Evolutionary conservation across 768 basidiomycete genomes (phyloP).

Genomic region (Hericium rajendrae): DNA sequence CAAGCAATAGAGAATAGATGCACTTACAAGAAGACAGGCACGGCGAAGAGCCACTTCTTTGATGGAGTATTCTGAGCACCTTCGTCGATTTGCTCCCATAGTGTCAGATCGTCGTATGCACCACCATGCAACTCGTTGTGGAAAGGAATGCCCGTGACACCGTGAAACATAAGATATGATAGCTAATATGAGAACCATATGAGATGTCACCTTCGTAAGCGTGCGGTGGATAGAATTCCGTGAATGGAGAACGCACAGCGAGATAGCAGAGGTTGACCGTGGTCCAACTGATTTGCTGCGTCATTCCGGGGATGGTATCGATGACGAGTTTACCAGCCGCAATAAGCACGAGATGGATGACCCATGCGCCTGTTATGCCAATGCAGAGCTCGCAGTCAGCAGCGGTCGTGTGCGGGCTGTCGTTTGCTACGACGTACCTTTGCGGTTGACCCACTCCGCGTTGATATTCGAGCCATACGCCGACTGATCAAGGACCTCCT

Average conservation of each 20-base stretch:
- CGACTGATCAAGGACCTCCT: conserved; percentile 71
- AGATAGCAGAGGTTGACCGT: conserved; percentile 87
- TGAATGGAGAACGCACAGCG: conserved; percentile 46
- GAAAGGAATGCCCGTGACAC: conserved; percentile 95
- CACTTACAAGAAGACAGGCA: conserved; percentile 82
- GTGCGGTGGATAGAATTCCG: neutral
- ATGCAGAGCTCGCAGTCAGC: neutral
- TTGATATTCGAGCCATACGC: conserved; percentile 72
- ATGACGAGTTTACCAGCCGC: conserved; percentile 83
- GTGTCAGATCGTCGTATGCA: conserved; percentile 92
- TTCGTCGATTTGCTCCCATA: conserved; percentile 99
- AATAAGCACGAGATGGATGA: conserved; percentile 93
- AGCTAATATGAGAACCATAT: conserved; percentile 38
- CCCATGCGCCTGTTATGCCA: conserved; percentile 73
- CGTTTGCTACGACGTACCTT: conserved; percentile 41
- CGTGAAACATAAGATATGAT: conserved; percentile 98
- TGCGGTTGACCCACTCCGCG: conserved; percentile 89
- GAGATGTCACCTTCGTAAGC: neutral
- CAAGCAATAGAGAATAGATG: conserved; percentile 2
- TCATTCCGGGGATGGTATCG: conserved; percentile 91
- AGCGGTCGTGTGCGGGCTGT: too few species aligned
- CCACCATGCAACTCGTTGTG: conserved; percentile 80
- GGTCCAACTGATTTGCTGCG: conserved; percentile 92
- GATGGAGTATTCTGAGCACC: conserved; percentile 98
- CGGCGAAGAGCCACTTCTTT: conserved; percentile 90